phyloP scores from a whole-genome alignment of 2,329 filamentous ascomycete species.

The Colletotrichum brevisporum region DNA sequence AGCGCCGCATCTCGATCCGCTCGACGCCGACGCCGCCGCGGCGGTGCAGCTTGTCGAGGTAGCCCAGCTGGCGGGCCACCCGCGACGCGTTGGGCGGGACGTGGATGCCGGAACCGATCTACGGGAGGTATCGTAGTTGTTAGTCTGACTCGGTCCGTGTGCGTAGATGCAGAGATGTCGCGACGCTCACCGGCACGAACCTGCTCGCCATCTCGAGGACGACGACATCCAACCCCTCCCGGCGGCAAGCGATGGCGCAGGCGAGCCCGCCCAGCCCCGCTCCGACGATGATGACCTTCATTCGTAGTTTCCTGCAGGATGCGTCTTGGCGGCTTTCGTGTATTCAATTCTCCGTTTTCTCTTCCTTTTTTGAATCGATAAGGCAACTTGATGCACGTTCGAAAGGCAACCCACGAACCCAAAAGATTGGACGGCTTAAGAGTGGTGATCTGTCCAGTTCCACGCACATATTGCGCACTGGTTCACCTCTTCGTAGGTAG shows the following conservation, averaged over 20 bases:
- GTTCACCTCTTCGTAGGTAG: no score
- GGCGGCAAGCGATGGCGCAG: constrained; percentile 33
- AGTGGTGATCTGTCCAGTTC: no score
- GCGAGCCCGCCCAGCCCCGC: constrained; percentile 36
- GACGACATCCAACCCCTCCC: constrained; percentile 33
- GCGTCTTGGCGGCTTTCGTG: no score
- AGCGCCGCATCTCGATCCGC: constrained; percentile 22
- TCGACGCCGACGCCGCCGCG: not conserved
- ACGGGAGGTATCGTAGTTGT: no score
- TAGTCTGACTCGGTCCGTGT: no score
- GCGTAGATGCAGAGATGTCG: no score
- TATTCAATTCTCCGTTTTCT: no score
- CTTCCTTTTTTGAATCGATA: no score
- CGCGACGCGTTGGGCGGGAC: constrained; percentile 30
- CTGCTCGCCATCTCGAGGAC: constrained; percentile 37
- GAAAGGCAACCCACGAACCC: no score
- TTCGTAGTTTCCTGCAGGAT: not conserved
- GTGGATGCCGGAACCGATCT: constrained; percentile 38
- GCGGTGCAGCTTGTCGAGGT: constrained; percentile 11
- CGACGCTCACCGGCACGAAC: constrained; percentile 20
- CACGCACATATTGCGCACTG: no score
- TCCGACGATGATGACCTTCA: constrained; percentile 35
- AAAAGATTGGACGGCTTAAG: no score
- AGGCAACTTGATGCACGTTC: no score
- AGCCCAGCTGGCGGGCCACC: constrained; percentile 31